Percentiles rank a stretch among this genome's conserved stretches.
Conservation (phyloP, 2,329 filamentous ascomycete species). For the Fusarium newnesense region DNA sequence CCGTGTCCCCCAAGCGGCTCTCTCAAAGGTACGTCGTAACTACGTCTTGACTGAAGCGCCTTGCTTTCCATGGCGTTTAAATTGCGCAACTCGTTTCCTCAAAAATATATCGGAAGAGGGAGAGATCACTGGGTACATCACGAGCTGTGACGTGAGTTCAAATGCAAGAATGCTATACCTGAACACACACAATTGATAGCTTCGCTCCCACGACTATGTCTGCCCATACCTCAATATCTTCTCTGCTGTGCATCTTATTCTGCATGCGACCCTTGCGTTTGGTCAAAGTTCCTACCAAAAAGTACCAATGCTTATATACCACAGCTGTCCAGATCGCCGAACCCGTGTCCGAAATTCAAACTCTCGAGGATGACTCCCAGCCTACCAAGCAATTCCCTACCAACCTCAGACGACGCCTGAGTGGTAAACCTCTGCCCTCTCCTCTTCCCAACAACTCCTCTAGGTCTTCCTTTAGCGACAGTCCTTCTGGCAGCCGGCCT, state of each 20-base stretch:
- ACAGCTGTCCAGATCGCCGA: constrained; percentile 69
- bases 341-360: constrained; percentile 51
- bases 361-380: constrained; percentile 47
- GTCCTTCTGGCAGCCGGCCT: constrained; percentile 41
- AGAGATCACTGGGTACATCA: background rate
- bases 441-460: constrained; percentile 53
- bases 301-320: constrained; percentile 37
- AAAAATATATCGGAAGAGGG: constrained; percentile 6
- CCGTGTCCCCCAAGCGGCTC: constrained; percentile 51
- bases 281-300: background rate
- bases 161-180: background rate
- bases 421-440: constrained; percentile 45
- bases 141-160: background rate
- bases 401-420: constrained; percentile 48
- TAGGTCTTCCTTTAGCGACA: constrained; percentile 56
- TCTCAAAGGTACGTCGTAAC: constrained; percentile 56
- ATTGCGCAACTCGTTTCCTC: background rate
- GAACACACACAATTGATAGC: background rate
- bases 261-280: background rate
- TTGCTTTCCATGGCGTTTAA: background rate
- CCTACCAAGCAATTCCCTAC: constrained; percentile 48
- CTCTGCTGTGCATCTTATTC: background rate
- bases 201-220: background rate
- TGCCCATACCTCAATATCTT: constrained; percentile 10
- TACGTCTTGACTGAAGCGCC: background rate